Conservation (phyloP, 75 land plant species). For the Ceratopteris richardii region DNA sequence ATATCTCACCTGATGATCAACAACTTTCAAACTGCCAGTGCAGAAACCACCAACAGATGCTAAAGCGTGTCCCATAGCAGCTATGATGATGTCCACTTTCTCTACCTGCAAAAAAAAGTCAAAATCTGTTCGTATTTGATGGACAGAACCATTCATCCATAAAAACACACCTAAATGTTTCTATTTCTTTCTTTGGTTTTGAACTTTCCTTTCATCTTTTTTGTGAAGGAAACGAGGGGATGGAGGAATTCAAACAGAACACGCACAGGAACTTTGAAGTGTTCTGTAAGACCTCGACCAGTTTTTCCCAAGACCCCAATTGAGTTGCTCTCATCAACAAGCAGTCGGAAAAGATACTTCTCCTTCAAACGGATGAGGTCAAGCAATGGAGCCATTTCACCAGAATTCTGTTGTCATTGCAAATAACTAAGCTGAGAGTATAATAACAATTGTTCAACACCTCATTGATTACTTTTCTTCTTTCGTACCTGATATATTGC, state of each 20-base stretch:
- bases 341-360: conserved; percentile 68
- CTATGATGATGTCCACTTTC: conserved; percentile 85
- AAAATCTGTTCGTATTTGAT: neutral
- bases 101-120: conserved; percentile 44
- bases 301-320: conserved; percentile 87
- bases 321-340: conserved; percentile 92
- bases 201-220: no score
- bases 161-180: neutral
- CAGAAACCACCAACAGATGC: conserved; percentile 96
- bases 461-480: no score
- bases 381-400: conserved; percentile 82
- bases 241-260: neutral
- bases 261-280: conserved; percentile 70
- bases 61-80: conserved; percentile 89
- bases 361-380: conserved; percentile 78
- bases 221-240: no score
- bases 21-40: conserved; percentile 84
- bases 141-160: neutral
- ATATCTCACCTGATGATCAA: conserved; percentile 76
- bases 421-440: neutral
- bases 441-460: no score
- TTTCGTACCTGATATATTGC: conserved; percentile 87
- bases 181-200: no score
- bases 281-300: conserved; percentile 83
- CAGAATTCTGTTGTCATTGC: conserved; percentile 69